Base-by-base conservation (phyloP, 352 stramenopile genomes). In the Pythium apleroticum region DNA sequence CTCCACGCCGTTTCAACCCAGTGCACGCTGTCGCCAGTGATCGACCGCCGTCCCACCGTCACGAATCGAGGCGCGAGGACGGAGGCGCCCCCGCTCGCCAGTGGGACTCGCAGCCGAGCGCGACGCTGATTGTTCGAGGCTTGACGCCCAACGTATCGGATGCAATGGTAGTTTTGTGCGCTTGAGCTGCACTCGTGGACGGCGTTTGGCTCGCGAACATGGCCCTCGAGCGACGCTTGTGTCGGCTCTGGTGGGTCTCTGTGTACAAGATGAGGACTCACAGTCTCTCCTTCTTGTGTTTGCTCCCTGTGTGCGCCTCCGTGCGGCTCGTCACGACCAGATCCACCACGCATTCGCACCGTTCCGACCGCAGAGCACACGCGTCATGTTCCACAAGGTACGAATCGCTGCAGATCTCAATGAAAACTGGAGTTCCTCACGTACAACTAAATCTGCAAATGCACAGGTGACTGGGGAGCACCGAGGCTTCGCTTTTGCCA, bases 401-500 rank as follows among this genome's bases (percentile, higher is more conserved):
- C 17, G 61, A 52, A 35, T 12, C 8, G 27, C 43, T 27, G n/a
- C 6, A n/a, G 20, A 50, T 27, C n/a, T 12, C 10, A 17, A 7
- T 20, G 30, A 7, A 4, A 7, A 6, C 5, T 19, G 19, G 19
- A n/a, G 11, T 50, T 25, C n/a, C 22, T 60, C 20, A 30, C 37
- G 24, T 31, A 33, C n/a, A n/a, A n/a, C n/a, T n/a, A n/a, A n/a
- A n/a, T n/a, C 24, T 14, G 56, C 19, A 27, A 28, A 6, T 14
- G n/a, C 11, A 31, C 48, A 86, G 80, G 54, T 64, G 15, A 92
- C 85, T 27, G 80, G 83, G 25, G 77, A 89, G 57, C 68, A 76
- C 49, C 82, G 87, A 10, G 87, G 87, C 46, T 93, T 96, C 63
- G 87, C 80, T 7, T 96, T 93, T 49, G 82, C 89, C 28, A 76